Conservation (phyloP, 371 early-diverging fungal genomes). For the Mortierella sp. region DNA sequence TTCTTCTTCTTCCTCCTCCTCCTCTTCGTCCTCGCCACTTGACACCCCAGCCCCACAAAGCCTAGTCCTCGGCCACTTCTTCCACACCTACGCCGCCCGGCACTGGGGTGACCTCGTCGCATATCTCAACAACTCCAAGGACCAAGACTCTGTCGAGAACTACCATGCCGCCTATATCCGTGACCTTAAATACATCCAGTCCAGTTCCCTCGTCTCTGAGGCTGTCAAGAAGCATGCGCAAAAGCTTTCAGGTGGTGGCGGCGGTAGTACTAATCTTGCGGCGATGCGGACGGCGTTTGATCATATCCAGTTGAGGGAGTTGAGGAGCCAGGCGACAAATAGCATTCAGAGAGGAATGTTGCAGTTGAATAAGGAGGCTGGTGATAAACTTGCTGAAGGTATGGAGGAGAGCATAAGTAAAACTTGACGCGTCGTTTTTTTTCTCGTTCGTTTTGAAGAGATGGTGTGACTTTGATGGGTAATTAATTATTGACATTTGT, state of each 20-base stretch:
- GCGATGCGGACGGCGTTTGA: not conserved
- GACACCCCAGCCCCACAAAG: not conserved
- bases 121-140: not conserved
- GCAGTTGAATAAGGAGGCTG: slow-evolving; percentile 2
- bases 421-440: not conserved
- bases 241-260: not conserved
- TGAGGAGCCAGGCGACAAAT: not conserved
- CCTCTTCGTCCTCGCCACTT: not conserved
- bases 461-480: not conserved
- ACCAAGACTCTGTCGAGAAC: slow-evolving; percentile 5
- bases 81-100: not conserved
- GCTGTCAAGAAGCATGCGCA: not conserved
- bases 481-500: not conserved
- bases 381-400: not conserved
- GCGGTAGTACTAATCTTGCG: not conserved
- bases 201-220: not conserved
- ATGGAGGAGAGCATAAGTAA: not conserved
- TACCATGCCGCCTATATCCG: not conserved
- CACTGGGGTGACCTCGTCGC: slow-evolving; percentile 6
- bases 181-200: not conserved
- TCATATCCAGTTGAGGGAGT: not conserved
- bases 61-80: not conserved
- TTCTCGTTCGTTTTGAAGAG: not conserved
- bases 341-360: not conserved
- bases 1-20: not conserved